Percentiles rank a stretch among this genome's conserved stretches.
Evolutionary conservation across 805 yeast species (phyloP).

Genomic region (Blastobotrys americana): DNA sequence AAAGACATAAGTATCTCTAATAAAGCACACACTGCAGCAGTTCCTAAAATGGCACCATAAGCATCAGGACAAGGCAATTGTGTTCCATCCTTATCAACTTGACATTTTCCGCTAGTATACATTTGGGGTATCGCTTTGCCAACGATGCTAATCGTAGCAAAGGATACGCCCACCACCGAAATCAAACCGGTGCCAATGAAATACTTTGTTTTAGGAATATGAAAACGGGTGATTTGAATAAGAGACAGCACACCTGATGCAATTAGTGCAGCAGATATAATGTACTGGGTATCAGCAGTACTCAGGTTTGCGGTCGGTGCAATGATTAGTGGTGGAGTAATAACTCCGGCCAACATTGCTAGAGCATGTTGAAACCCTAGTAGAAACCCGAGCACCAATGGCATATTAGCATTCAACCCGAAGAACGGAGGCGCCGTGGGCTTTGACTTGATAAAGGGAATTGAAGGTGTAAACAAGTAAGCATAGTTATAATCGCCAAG

Average conservation of each 20-base stretch:
- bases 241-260: conserved; percentile 62
- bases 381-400: conserved; percentile 64
- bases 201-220: conserved; percentile 63
- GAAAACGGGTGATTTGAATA: conserved; percentile 76
- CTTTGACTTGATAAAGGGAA: conserved; percentile 53
- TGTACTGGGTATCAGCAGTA: conserved; percentile 45
- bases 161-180: conserved; percentile 87
- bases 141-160: conserved; percentile 80
- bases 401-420: conserved; percentile 73
- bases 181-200: conserved; percentile 82
- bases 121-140: conserved; percentile 68
- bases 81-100: conserved; percentile 54
- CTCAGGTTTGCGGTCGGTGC: conserved; percentile 54
- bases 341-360: conserved; percentile 89
- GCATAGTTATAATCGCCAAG: conserved; percentile 84
- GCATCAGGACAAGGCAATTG: conserved; percentile 79
- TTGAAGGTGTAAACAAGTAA: conserved; percentile 68
- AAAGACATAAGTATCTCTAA: conserved; percentile 68
- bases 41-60: conserved; percentile 78
- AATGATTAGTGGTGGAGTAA: conserved; percentile 75
- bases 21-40: conserved; percentile 71
- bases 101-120: conserved; percentile 68
- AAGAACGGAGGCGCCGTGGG: conserved; percentile 69
- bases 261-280: conserved; percentile 67
- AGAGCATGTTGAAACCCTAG: conserved; percentile 83